Evolutionary conservation across 2,329 filamentous ascomycete genomes (phyloP).

Genomic region (Fusarium heterosporum): DNA sequence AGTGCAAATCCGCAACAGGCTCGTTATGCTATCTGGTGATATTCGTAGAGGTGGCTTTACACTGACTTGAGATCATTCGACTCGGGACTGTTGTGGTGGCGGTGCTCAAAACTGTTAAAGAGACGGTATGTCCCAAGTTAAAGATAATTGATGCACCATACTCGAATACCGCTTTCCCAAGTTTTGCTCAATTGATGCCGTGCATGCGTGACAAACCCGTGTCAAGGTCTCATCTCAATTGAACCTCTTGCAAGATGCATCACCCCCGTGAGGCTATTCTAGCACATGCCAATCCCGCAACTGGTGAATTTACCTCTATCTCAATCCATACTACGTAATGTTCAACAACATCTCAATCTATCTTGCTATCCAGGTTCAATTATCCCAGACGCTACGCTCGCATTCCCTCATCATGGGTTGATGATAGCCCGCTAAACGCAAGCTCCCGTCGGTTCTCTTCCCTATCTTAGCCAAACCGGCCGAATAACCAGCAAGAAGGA

Average conservation of each 20-base stretch:
- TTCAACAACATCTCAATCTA: slow-evolving; percentile 11
- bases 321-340: background rate
- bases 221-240: slow-evolving; percentile 19
- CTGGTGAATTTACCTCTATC: background rate
- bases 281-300: background rate
- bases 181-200: slow-evolving; percentile 17
- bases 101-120: background rate
- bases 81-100: background rate
- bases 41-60: background rate
- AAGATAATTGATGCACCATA: slow-evolving; percentile 12
- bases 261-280: background rate
- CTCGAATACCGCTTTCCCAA: background rate
- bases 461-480: slow-evolving; percentile 4
- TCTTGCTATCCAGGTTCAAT: background rate
- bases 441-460: slow-evolving; percentile 1
- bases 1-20: slow-evolving; percentile 7
- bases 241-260: background rate
- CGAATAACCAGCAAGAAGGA: slow-evolving; percentile 8
- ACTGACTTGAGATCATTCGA: slow-evolving; percentile 3
- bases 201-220: slow-evolving; percentile 28
- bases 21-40: slow-evolving; percentile 4
- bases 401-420: background rate
- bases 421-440: slow-evolving; percentile 9
- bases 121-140: background rate
- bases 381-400: background rate